These are phyloP conservation scores for Gloeopeniophorella convolvens DNA, from an alignment of 768 basidiomycete species.

Conservation along the genomic window DNA sequence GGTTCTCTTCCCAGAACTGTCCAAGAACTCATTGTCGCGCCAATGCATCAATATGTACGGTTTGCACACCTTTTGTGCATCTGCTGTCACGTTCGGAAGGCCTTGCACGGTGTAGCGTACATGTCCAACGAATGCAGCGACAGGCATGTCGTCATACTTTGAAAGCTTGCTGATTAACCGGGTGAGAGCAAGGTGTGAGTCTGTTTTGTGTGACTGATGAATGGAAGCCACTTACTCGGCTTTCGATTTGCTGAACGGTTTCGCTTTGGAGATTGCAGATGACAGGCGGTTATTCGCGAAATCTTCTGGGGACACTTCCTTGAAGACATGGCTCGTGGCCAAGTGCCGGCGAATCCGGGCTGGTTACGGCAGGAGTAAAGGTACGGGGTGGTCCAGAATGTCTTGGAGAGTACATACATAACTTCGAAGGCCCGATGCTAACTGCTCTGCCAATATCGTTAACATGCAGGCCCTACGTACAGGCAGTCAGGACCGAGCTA, in stretches of 20 bases:
- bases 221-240: neutral
- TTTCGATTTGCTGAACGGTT: constrained; percentile 19
- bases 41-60: neutral
- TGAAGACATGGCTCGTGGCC: constrained; percentile 27
- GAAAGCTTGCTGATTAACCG: constrained; percentile 2
- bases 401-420: constrained; percentile 33
- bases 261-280: constrained; percentile 24
- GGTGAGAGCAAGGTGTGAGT: neutral
- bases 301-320: constrained; percentile 23
- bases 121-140: no score
- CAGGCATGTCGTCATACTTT: no score
- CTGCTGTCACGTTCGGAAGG: constrained; percentile 22
- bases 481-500: no score
- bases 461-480: constrained; percentile 31
- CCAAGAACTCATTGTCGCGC: neutral
- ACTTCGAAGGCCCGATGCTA: constrained; percentile 28
- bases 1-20: constrained; percentile 23
- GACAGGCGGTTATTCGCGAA: constrained; percentile 28
- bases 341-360: constrained; percentile 27
- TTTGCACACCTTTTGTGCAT: constrained; percentile 21
- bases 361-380: neutral
- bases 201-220: neutral
- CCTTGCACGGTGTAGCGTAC: constrained; percentile 29
- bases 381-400: neutral
- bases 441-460: constrained; percentile 32